Evolutionary conservation across 2,329 filamentous ascomycete species (phyloP), one percentile per base, ranked within the genome.

Genomic region (Colletotrichum plurivorum): DNA sequence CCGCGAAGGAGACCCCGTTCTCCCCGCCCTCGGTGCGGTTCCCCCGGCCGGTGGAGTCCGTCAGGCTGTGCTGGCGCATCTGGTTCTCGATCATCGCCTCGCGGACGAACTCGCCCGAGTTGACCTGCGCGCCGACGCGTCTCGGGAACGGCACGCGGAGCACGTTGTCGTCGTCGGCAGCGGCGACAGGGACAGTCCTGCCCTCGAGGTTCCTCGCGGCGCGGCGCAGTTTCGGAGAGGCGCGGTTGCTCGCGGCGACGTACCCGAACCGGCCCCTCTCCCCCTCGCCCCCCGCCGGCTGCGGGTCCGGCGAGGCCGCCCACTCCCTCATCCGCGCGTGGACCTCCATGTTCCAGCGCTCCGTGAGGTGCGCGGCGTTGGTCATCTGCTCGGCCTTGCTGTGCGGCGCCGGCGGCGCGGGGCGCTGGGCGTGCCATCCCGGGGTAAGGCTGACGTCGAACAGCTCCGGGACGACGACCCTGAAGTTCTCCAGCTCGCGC

Each of bases 401-500:
- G 72, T 87, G 85, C 12, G 85, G 85, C 15, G 67, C 71, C 1
- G 84, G 80, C 1, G 85, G 82, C 2, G 74, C 61, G 0, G 82
- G 81, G 2, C 87, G 82, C 10, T 78, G 77, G 4, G 75, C 75
- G 7, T 80, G 75, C 84, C 88, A 90, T 1, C 85, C 87, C 0
- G 88, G 88, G 0, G 85, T 78, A 1, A 90, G 75, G 0, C 87
- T 85, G 3, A 87, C 81, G 72, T 90, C 88, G 59, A 88, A 82
- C 2, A 88, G 75, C 46, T 80, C 78, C 0, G 88, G 87, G 13
- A 89, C 78, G 10, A 90, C 72, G 20, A 90, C 75, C 1, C 83
- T 81, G 70, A 90, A 90, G 55, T 75, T 78, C 66, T 83, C 81
- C 6, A 79, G 68, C 51, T 74, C 77, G 9, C 62, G 67, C 55